Conservation (phyloP, 2,329 filamentous ascomycete species). For the Ascochyta fabae region DNA sequence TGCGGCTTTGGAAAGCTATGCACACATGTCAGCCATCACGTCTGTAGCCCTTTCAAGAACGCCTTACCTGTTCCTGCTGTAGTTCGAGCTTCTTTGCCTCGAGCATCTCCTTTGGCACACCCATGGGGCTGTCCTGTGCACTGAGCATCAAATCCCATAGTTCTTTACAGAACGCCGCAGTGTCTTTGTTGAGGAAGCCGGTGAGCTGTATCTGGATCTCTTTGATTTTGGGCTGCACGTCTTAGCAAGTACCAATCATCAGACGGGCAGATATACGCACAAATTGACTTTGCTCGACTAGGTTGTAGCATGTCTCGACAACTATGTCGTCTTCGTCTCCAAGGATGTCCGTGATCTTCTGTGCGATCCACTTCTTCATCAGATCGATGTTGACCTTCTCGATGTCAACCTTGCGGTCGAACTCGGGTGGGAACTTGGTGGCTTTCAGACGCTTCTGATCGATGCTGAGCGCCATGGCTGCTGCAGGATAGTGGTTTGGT, state of each 20-base stretch:
- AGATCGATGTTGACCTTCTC: constrained; percentile 95
- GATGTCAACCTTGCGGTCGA: constrained; percentile 96
- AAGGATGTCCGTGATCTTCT: constrained; percentile 83
- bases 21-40: constrained; percentile 24
- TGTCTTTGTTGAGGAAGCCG: constrained; percentile 94
- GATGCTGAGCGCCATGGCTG: constrained; percentile 77
- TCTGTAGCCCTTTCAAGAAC: not conserved
- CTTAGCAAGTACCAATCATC: constrained; percentile 18
- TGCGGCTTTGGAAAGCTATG: constrained; percentile 81
- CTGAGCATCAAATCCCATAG: constrained; percentile 91
- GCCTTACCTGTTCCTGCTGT: constrained; percentile 85
- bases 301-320: constrained; percentile 78
- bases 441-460: constrained; percentile 88
- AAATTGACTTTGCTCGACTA: constrained; percentile 75
- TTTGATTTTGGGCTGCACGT: constrained; percentile 86
- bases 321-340: constrained; percentile 96
- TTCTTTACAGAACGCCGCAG: constrained; percentile 86
- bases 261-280: constrained; percentile 60
- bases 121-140: constrained; percentile 85
- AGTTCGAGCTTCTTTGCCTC: constrained; percentile 97
- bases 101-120: constrained; percentile 90
- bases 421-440: constrained; percentile 93
- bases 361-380: constrained; percentile 98
- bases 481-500: not conserved
- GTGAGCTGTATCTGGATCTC: constrained; percentile 91